A percentile compares a stretch with the other conserved stretches of the same genome.
These are phyloP conservation scores for Coprinopsis strossmayeri DNA, from an alignment of 768 basidiomycete genomes.

Conservation along the genomic window DNA sequence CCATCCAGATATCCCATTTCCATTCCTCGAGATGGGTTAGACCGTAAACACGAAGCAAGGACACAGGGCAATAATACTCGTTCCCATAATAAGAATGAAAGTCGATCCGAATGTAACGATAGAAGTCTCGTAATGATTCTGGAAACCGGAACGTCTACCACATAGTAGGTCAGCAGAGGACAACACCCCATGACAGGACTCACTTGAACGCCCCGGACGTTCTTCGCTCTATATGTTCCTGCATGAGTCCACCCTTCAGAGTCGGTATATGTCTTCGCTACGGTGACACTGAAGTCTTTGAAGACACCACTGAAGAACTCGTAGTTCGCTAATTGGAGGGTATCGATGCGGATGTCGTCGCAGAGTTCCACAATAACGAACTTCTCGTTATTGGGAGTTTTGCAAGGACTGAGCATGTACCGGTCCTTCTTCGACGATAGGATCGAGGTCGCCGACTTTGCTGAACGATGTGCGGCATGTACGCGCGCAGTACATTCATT, in stretches of 20 bases:
- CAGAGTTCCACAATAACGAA: slow-evolving; percentile 95
- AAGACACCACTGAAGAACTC: slow-evolving; percentile 98
- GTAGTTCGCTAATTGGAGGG: slow-evolving; percentile 92
- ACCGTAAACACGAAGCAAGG: slow-evolving; percentile 88
- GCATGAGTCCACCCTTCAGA: slow-evolving; percentile 63
- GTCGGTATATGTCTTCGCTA: slow-evolving; percentile 70
- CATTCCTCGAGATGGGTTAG: slow-evolving; percentile 95
- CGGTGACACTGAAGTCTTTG: slow-evolving; percentile 84
- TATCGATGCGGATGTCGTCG: slow-evolving; percentile 95
- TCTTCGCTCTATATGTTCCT: slow-evolving; percentile 81
- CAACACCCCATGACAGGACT: slow-evolving; percentile 17
- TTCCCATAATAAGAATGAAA: slow-evolving; percentile 90
- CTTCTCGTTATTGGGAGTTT: slow-evolving; percentile 47
- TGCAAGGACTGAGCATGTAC: slow-evolving; percentile 96
- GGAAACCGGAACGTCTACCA: slow-evolving; percentile 72
- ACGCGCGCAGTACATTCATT: slow-evolving; percentile 91
- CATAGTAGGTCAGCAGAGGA: not conserved
- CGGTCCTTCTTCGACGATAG: slow-evolving; percentile 85
- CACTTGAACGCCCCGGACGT: slow-evolving; percentile 87
- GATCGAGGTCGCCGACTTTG: slow-evolving; percentile 79
- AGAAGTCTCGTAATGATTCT: slow-evolving; percentile 72
- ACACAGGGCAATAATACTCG: slow-evolving; percentile 95
- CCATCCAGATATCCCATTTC: slow-evolving; percentile 86
- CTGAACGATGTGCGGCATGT: slow-evolving; percentile 72
- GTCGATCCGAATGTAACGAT: slow-evolving; percentile 90